Percentiles rank a stretch among this genome's conserved stretches.
Evolutionary conservation across 805 yeast genomes (phyloP).

Genomic region (Cyberlindnera maclurae): DNA sequence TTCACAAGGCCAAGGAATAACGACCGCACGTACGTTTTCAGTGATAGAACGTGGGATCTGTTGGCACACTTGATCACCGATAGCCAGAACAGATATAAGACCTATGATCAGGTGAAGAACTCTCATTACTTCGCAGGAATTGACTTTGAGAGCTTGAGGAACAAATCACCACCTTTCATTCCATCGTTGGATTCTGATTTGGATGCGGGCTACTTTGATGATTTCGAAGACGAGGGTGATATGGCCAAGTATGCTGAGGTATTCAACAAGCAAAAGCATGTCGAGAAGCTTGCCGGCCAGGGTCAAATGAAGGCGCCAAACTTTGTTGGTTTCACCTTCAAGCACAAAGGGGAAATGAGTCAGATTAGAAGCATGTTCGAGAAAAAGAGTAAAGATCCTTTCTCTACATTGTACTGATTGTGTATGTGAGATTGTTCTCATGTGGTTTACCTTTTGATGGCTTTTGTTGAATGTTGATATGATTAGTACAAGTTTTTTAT

Average conservation of each 20-base stretch:
- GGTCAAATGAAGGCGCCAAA: conserved; percentile 53
- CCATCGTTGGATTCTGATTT: conserved; percentile 96
- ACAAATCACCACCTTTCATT: conserved; percentile 83
- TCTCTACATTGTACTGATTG: conserved; percentile 21
- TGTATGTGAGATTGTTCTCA: neutral
- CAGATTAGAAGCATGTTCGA: conserved; percentile 23
- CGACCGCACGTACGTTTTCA: conserved; percentile 85
- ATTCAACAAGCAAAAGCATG: conserved; percentile 81
- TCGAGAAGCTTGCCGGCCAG: conserved; percentile 71
- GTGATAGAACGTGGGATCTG: conserved; percentile 94
- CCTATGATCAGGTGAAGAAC: conserved; percentile 72
- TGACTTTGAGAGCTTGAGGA: conserved; percentile 66
- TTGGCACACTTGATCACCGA: conserved; percentile 74
- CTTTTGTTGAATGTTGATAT: neutral
- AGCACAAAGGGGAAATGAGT: conserved; percentile 48
- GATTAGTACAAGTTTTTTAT: neutral
- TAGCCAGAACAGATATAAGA: conserved; percentile 65
- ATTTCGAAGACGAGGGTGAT: conserved; percentile 90
- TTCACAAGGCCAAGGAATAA: conserved; percentile 86
- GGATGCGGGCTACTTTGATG: conserved; percentile 98
- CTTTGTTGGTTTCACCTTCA: conserved; percentile 93
- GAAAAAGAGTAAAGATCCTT: conserved; percentile 19
- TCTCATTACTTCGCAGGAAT: conserved; percentile 82
- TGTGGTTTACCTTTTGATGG: neutral
- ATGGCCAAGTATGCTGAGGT: conserved; percentile 98